Conservation (phyloP, 768 basidiomycete genomes). For the Tricholoma terreum region DNA sequence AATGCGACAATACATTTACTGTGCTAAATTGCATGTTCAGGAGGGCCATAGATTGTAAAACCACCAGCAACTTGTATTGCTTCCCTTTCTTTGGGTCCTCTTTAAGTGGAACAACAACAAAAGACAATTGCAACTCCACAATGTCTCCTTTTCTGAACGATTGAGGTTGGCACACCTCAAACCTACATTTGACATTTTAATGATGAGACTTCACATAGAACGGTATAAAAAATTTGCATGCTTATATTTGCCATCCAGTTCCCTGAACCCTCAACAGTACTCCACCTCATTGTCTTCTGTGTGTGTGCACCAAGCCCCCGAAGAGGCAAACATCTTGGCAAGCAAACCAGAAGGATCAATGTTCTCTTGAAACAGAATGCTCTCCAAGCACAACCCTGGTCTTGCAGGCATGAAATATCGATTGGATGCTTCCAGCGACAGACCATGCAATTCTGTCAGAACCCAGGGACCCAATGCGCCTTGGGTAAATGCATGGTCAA, state of each 20-base stretch:
- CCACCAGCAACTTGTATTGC: background rate
- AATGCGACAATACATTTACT: too few species aligned
- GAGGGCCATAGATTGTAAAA: background rate
- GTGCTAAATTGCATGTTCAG: too few species aligned
- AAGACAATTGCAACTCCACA: background rate
- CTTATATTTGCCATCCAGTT: background rate
- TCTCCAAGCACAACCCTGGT: background rate
- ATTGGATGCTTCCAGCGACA: background rate
- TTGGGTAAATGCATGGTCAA: background rate
- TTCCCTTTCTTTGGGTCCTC: background rate
- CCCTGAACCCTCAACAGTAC: background rate
- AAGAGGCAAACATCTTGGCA: background rate
- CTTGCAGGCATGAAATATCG: background rate
- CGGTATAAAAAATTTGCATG: background rate
- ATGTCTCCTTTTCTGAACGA: slow-evolving; percentile 1
- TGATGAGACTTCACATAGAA: background rate
- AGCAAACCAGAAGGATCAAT: background rate
- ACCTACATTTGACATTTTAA: background rate
- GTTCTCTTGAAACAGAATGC: background rate
- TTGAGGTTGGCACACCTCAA: background rate
- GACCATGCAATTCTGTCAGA: background rate
- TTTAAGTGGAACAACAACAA: background rate
- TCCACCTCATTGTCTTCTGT: background rate
- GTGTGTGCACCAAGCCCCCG: background rate
- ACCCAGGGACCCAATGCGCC: background rate